phyloP scores from a whole-genome alignment of 2,329 filamentous ascomycete genomes.

The Aspergillus tanneri region DNA sequence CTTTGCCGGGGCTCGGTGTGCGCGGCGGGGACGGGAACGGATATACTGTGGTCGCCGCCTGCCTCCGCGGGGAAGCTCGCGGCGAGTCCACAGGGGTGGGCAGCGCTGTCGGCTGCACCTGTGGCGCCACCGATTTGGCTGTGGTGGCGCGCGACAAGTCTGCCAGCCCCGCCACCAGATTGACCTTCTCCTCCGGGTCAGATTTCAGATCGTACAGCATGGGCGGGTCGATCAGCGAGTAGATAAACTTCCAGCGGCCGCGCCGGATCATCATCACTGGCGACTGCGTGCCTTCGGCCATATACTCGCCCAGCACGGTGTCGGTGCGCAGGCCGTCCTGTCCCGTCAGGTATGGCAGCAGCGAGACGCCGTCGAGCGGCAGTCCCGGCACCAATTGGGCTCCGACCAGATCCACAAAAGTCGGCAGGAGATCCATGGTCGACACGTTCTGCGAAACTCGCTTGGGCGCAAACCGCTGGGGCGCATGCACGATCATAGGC shows the following conservation, averaged over 20 bases:
- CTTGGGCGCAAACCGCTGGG: constrained; percentile 70
- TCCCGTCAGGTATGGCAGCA: constrained; percentile 72
- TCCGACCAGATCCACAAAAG: constrained; percentile 78
- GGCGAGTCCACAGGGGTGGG: constrained; percentile 37
- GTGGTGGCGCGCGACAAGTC: constrained; percentile 39
- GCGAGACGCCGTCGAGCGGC: constrained; percentile 81
- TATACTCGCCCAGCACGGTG: constrained; percentile 93
- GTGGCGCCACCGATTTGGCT: constrained; percentile 34
- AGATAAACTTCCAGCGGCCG: constrained; percentile 87
- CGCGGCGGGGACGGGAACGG: constrained; percentile 40
- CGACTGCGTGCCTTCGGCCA: constrained; percentile 84
- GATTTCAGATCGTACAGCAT: constrained; percentile 77
- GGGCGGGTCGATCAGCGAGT: constrained; percentile 76
- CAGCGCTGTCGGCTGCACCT: constrained; percentile 21
- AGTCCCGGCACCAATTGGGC: constrained; percentile 66
- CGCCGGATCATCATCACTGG: constrained; percentile 93
- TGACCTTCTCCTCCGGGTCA: constrained; percentile 75
- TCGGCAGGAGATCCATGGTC: constrained; percentile 85
- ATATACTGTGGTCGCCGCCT: constrained; percentile 28
- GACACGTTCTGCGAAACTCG: constrained; percentile 82
- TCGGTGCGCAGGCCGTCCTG: constrained; percentile 61
- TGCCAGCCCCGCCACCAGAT: constrained; percentile 53
- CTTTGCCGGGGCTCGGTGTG: constrained; percentile 40
- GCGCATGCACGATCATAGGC: constrained; percentile 80
- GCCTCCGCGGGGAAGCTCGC: constrained; percentile 27